phyloP scores from a whole-genome alignment of 805 yeast species.

The Huiozyma naganishii region DNA sequence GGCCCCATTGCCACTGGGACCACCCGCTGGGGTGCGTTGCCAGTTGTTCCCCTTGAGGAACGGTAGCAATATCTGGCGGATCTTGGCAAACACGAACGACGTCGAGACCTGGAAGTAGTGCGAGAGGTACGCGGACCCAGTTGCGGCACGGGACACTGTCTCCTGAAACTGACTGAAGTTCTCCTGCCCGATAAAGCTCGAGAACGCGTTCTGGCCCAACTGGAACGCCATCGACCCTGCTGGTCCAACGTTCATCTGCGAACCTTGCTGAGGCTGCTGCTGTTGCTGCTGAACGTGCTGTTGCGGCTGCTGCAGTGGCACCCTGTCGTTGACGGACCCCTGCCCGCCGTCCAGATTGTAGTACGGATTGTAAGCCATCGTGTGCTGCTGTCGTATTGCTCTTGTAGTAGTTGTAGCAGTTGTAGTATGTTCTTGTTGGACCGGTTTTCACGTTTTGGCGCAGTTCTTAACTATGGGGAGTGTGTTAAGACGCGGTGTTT shows the following conservation, averaged over 20 bases:
- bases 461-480: not conserved
- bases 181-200: constrained; percentile 35
- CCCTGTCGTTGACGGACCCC: constrained; percentile 16
- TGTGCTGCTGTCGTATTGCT: not conserved
- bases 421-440: not conserved
- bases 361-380: constrained; percentile 41
- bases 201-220: constrained; percentile 73
- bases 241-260: constrained; percentile 12
- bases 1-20: not conserved
- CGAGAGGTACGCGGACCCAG: constrained; percentile 43
- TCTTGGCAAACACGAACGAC: constrained; percentile 66
- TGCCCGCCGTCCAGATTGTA: not conserved
- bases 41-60: constrained; percentile 73
- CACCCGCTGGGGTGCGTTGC: constrained; percentile 39
- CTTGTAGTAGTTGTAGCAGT: not conserved
- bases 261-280: constrained; percentile 8
- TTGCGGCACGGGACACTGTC: constrained; percentile 33
- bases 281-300: constrained; percentile 6
- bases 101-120: constrained; percentile 90
- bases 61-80: constrained; percentile 71
- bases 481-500: not conserved
- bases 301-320: constrained; percentile 4
- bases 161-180: constrained; percentile 46
- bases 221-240: constrained; percentile 77
- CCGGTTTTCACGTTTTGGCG: not conserved